Base-by-base conservation (phyloP, 495 filamentous ascomycete genomes). In the Staphylotrichum tortipilum region DNA sequence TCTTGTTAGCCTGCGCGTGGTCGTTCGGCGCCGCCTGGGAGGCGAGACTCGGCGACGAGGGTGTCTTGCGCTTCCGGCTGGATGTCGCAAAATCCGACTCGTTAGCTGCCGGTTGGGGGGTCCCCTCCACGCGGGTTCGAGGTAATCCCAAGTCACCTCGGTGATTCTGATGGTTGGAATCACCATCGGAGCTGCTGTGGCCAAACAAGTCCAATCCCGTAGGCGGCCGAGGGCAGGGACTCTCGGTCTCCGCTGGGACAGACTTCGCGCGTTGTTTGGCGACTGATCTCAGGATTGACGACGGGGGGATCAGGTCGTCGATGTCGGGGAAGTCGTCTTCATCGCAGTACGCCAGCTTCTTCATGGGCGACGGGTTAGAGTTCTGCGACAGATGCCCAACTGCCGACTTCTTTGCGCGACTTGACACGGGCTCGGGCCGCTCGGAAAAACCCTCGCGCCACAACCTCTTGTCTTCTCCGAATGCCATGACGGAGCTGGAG, bases 401-500 rank as follows among this genome's bases (percentile, higher is more conserved):
- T 19, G 30, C 44, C 15, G 19, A 66, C 66, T 89, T 90, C 64
- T 79, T 81, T 10, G 76, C 72, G 50, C 75, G 76, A 57, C 71
- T 80, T 4, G 74, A 52, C 14, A 53, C 21, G 7, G 66, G 67
- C 38, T 60, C 59, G 4, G 67, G 51, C 14, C 67, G 59, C n/a
- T 46, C 44, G 29, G 66, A 65, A 55, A 68, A 70, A 24, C 80
- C 79, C 55, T 84, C 82, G 14, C 66, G 68, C 84, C 82, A 87
- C 52, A 85, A 29, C 29, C 61, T 62, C 31, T 64, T 69, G 28
- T 79, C 66, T 14, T 80, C 77, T 9, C 58, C 61, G 24, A 61
- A 64, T 3, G 7, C 50, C 8, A 51, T 3, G 14, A 54, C 74
- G 71, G 61, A 83, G 75, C 4, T 67, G 67, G 49, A 72, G 46